Evolutionary conservation across 768 basidiomycete genomes (phyloP), one percentile per base, ranked within the genome.

Genomic region (Boletus subparvulus): DNA sequence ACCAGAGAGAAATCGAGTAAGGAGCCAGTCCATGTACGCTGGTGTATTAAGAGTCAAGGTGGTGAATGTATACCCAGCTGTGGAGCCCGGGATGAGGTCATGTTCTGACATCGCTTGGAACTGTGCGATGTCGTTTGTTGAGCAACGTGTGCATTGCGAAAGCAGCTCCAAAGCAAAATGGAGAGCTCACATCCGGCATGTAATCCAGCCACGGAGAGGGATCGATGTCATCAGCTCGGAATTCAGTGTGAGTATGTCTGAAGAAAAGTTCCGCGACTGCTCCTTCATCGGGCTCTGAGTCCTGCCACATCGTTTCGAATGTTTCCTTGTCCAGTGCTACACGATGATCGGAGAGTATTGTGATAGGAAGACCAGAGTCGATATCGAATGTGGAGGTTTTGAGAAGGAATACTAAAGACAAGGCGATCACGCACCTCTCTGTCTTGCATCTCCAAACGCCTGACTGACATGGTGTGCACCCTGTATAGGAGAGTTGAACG

Each of bases 381-480:
- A 41, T 32, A 17, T 35, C 14, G 35, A 6, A 47, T 40, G 19
- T 7, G 3, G 3, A 51, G 7, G 11, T 39, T 33, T 8, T 14
- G 26, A 21, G 14, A 36, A 13, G 8, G 16, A 21, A 24, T 26
- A 14, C 26, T 9, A 24, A 40, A 19, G 36, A 13, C 24, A 40
- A 33, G 21, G 30, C 13, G 32, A 50, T 11, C 24, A n/a, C 67
- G 75, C 50, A 87, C 89, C 75, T 63, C 81, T 81, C 61, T 85
- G 80, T n/a, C 74, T 73, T 3, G 68, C 71, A 55, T 86, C 82
- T 13, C 77, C 75, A 11, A 74, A 76, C 3, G 80, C 80, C 16
- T 78, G 78, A 45, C 82, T 84, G 45, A 92, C 83, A 77, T 91
- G 87, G 59, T 92, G 88, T 10, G 88, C 92, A 36, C 90, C 91